phyloP scores from a whole-genome alignment of 2,329 filamentous ascomycete species.

The Chaetoscypha palmicola region DNA sequence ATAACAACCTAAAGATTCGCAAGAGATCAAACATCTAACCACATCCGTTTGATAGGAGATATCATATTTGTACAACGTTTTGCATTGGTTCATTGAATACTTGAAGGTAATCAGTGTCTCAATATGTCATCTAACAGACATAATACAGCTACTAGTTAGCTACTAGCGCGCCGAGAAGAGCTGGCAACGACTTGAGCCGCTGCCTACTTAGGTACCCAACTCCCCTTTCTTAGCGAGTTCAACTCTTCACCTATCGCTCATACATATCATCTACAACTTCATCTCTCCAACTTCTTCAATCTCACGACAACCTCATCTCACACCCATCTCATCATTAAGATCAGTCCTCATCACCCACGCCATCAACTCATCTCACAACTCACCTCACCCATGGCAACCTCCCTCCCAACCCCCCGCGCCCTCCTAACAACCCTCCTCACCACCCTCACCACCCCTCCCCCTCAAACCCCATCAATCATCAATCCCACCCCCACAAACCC shows the following conservation, averaged over 20 bases:
- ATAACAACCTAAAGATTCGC: too few species aligned
- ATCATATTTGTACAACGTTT: too few species aligned
- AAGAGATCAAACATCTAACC: too few species aligned
- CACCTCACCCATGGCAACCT: slow-evolving; percentile 3
- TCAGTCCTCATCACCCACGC: not conserved
- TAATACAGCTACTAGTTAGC: too few species aligned
- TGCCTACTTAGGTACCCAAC: too few species aligned
- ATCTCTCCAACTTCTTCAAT: not conserved
- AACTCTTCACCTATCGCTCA: not conserved
- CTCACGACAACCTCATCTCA: not conserved
- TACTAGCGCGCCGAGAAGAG: too few species aligned
- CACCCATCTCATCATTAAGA: not conserved
- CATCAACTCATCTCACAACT: not conserved
- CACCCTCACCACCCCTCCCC: slow-evolving; percentile 15
- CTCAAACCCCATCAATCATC: not conserved
- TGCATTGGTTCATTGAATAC: too few species aligned
- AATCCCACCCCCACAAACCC: slow-evolving; percentile 13
- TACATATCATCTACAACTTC: not conserved
- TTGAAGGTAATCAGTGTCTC: too few species aligned
- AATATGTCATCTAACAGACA: too few species aligned
- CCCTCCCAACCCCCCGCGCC: slow-evolving; percentile 23
- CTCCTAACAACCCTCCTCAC: slow-evolving; percentile 28
- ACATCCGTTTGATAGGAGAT: too few species aligned
- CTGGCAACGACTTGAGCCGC: too few species aligned
- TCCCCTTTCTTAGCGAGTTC: slow-evolving; percentile 10